Evolutionary conservation across 345 rosid species (phyloP), one percentile per base, ranked within the genome.

Genomic region (Eucalyptus coolabah): DNA sequence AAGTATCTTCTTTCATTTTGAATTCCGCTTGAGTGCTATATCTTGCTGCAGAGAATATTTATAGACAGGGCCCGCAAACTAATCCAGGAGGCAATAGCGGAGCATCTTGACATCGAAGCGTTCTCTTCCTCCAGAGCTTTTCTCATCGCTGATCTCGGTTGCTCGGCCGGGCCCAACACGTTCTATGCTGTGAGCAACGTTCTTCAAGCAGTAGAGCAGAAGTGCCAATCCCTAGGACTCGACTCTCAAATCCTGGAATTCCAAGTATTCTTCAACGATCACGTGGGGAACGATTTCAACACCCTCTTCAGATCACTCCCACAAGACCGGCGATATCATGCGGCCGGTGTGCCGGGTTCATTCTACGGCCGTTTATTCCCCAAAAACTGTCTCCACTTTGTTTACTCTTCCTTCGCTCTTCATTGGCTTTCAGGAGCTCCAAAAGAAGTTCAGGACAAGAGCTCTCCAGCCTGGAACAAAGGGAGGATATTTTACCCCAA

Each of bases 201-300:
- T 16, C 50, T 82, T n/a, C 26, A 37, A 45, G 90, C 86, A 8
- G n/a, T 90, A 12, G 28, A 83, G 34, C 65, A 6, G 50, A 90
- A 82, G 89, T 67, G 72, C 88, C 34, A 37, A 81, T 16, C 53
- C 69, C 80, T 88, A 30, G 28, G 37, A 30, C 21, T 18, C 50
- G 49, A 5, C 23, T 23, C 4, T 86, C 65, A 44, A 23, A 24
- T 34, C 9, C 82, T 56, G 5, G 90, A 90, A 34, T 88, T 88
- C 90, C 90, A 59, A 69, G 91, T 90, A 12, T 87, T 88, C 88
- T 88, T 91, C 77, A 90, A 65, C 16, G 90, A 90, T 69, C 92
- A 89, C 4, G 21, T 34, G 19, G 3, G 23, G 59, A 91, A 86
- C 13, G 87, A 88, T 82, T 91, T 88, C 89, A 88, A 89, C 80